phyloP scores from a whole-genome alignment of 2,329 filamentous ascomycete species.

The Exophiala bonariae region DNA sequence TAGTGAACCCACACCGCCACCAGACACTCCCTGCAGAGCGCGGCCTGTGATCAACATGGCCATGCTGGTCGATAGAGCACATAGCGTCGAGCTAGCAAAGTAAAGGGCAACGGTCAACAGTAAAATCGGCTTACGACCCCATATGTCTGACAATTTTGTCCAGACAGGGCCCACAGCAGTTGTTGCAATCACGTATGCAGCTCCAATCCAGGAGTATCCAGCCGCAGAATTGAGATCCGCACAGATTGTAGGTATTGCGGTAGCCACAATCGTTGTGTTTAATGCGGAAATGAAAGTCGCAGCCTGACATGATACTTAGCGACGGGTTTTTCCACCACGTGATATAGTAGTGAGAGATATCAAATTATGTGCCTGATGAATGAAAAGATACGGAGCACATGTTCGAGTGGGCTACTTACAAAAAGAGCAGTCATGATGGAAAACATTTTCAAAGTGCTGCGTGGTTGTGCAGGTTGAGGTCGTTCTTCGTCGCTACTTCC shows the following conservation, averaged over 20 bases:
- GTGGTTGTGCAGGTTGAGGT: conserved; percentile 5
- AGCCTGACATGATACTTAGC: not conserved
- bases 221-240: conserved; percentile 41
- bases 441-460: conserved; percentile 28
- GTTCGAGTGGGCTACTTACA: too few species aligned
- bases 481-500: not conserved
- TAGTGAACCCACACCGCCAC: conserved; percentile 52
- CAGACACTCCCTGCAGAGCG: conserved; percentile 54
- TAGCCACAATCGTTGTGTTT: conserved; percentile 54
- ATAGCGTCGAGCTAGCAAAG: conserved; percentile 49
- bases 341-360: too few species aligned
- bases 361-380: too few species aligned
- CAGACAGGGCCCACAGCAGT: conserved; percentile 54
- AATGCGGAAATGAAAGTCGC: conserved; percentile 61
- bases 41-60: conserved; percentile 54
- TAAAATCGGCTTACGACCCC: conserved; percentile 63
- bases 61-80: conserved; percentile 48
- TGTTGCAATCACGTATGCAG: conserved; percentile 45
- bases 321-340: too few species aligned
- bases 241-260: conserved; percentile 45
- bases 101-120: conserved; percentile 52
- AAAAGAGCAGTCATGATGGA: conserved; percentile 32
- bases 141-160: conserved; percentile 68
- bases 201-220: conserved; percentile 50
- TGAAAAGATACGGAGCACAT: too few species aligned